Percentiles rank a stretch among this genome's conserved stretches.
Conservation (phyloP, 345 rosid species). For the Lepidium aucheri region DNA sequence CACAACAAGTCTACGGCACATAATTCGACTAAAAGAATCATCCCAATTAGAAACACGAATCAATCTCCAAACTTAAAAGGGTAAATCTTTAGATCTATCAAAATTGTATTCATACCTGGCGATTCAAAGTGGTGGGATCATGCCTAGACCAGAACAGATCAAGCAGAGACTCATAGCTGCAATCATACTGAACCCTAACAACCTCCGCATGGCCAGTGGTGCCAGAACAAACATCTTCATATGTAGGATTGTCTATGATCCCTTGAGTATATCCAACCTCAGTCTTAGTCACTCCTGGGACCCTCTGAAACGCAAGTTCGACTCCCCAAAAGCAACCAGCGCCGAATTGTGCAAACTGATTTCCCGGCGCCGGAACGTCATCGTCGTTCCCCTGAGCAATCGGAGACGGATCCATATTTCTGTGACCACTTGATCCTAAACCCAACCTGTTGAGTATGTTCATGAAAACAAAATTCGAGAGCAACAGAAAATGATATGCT, state of each 20-base stretch:
- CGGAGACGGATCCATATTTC: constrained; percentile 48
- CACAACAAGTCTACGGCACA: background rate
- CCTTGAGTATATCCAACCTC: constrained; percentile 91
- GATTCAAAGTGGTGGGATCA: constrained; percentile 89
- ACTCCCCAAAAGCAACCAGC: constrained; percentile 99
- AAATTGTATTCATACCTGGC: constrained; percentile 58
- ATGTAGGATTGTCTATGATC: constrained; percentile 48
- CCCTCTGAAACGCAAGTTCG: constrained; percentile 83
- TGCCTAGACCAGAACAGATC: constrained; percentile 84
- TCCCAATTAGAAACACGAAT: background rate
- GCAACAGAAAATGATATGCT: background rate
- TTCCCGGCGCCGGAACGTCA: constrained; percentile 66
- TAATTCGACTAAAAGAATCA: background rate
- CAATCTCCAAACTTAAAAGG: background rate
- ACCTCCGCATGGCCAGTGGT: constrained; percentile 64
- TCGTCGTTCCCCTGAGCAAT: constrained; percentile 70
- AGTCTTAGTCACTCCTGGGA: constrained; percentile 64
- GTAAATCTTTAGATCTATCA: background rate
- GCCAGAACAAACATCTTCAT: constrained; percentile 73
- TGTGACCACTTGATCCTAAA: constrained; percentile 53
- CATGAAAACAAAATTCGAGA: constrained; percentile 31
- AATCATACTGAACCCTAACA: constrained; percentile 80
- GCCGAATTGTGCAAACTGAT: constrained; percentile 73
- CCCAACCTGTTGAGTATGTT: constrained; percentile 88
- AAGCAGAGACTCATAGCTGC: constrained; percentile 59